A percentile compares a stretch with the other conserved stretches of the same genome.
Conservation (phyloP, 352 stramenopile species). For the Globisporangium irregulare region DNA sequence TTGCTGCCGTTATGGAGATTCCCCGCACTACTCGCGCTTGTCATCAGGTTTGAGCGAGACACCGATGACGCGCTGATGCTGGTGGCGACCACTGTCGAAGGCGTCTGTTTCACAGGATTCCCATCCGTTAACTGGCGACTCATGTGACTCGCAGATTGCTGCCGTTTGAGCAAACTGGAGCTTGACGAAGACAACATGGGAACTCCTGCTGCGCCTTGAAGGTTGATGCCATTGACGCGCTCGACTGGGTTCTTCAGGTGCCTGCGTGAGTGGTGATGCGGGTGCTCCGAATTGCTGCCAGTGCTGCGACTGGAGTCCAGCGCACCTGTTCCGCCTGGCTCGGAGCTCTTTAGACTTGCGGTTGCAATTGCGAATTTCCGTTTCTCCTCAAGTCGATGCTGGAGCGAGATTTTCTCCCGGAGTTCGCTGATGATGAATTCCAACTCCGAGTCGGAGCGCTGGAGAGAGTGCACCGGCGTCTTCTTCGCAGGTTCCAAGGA, state of each 20-base stretch:
- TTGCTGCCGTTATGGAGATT: conserved; percentile 1
- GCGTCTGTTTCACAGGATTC: not conserved
- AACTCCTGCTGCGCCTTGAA: not conserved
- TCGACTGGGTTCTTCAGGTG: conserved; percentile 70
- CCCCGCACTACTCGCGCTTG: not conserved
- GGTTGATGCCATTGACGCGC: conserved; percentile 29
- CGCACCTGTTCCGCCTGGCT: not conserved
- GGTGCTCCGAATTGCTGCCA: conserved; percentile 2
- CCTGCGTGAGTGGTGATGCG: conserved; percentile 29
- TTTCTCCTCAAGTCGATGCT: conserved; percentile 22
- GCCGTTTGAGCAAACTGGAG: conserved; percentile 6
- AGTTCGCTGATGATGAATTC: conserved; percentile 68
- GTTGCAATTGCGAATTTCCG: not conserved
- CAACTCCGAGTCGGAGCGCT: conserved; percentile 54
- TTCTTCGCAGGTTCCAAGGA: conserved; percentile 6
- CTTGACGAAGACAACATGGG: conserved; percentile 4
- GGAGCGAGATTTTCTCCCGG: conserved; percentile 49
- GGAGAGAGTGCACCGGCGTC: conserved; percentile 7
- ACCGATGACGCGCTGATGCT: not conserved
- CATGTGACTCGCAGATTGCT: conserved; percentile 2
- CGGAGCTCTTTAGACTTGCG: not conserved
- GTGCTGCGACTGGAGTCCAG: conserved; percentile 14
- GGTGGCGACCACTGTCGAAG: conserved; percentile 1
- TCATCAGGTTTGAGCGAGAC: conserved; percentile 4
- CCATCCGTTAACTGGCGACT: not conserved